phyloP scores from a whole-genome alignment of 495 filamentous ascomycete species.

The Parathielavia appendiculata region DNA sequence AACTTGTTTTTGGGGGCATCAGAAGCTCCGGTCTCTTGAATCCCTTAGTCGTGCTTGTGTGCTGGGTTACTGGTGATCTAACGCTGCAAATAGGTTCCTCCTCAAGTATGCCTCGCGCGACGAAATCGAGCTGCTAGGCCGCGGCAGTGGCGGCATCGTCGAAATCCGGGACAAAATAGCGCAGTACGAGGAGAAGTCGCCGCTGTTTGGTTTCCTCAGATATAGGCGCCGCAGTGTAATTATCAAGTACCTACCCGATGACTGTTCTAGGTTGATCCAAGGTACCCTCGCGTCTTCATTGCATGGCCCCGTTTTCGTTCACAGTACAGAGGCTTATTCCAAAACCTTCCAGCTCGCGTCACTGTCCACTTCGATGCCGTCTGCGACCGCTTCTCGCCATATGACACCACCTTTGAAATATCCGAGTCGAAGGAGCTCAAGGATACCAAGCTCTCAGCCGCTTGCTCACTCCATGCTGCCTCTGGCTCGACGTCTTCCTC shows the following conservation, averaged over 20 bases:
- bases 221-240: conserved; percentile 88
- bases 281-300: conserved; percentile 50
- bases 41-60: background rate
- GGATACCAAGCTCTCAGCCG: conserved; percentile 80
- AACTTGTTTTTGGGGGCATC: background rate
- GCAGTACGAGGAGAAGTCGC: conserved; percentile 73
- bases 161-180: conserved; percentile 76
- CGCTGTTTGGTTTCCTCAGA: conserved; percentile 85
- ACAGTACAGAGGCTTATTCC: conserved; percentile 14
- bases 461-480: conserved; percentile 84
- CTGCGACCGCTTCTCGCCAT: conserved; percentile 77
- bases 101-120: conserved; percentile 88
- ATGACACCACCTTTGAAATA: conserved; percentile 77
- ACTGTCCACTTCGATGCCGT: conserved; percentile 91
- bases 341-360: conserved; percentile 61
- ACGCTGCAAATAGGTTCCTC: conserved; percentile 64
- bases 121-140: conserved; percentile 72
- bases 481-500: conserved; percentile 84
- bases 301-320: conserved; percentile 3
- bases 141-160: conserved; percentile 76
- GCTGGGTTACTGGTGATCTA: conserved; percentile 14
- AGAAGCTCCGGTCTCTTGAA: background rate
- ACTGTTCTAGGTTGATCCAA: conserved; percentile 82
- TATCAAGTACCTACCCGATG: conserved; percentile 87
- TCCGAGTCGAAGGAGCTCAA: conserved; percentile 69